Conservation (phyloP, 2,329 filamentous ascomycete genomes). For the Fusarium cyanostomum region DNA sequence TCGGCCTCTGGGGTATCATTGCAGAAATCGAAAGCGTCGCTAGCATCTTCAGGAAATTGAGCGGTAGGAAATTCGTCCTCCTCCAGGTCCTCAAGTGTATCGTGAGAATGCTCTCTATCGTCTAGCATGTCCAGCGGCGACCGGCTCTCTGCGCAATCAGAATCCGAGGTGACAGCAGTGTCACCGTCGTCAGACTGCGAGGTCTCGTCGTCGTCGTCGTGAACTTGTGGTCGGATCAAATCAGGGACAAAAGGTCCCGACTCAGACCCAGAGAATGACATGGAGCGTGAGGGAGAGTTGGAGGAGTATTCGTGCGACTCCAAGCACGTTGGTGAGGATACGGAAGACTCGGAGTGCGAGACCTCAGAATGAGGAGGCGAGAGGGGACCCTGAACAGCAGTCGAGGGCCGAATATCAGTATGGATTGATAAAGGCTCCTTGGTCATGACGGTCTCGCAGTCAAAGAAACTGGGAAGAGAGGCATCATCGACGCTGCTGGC, state of each 20-base stretch:
- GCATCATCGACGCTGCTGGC: conserved; percentile 53
- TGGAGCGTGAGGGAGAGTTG: conserved; percentile 57
- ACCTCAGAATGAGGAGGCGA: conserved; percentile 61
- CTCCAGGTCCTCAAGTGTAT: conserved; percentile 47
- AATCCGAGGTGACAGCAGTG: conserved; percentile 56
- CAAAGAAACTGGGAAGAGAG: conserved; percentile 52
- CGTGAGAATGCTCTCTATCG: conserved; percentile 44
- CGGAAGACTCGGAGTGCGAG: conserved; percentile 57
- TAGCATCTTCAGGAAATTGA: conserved; percentile 53
- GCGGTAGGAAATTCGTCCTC: conserved; percentile 52
- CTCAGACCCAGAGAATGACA: conserved; percentile 64
- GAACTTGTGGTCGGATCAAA: conserved; percentile 42
- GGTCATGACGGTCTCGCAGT: conserved; percentile 55
- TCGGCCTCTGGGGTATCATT: conserved; percentile 54
- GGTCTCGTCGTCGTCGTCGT: conserved; percentile 55
- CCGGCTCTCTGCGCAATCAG: conserved; percentile 55
- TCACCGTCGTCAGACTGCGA: conserved; percentile 58
- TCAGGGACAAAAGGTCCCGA: conserved; percentile 51
- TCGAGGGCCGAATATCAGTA: conserved; percentile 33
- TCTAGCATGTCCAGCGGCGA: conserved; percentile 47
- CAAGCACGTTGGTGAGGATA: conserved; percentile 49
- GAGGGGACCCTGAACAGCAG: conserved; percentile 40
- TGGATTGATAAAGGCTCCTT: conserved; percentile 54
- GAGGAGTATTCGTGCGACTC: conserved; percentile 47
- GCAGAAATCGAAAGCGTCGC: conserved; percentile 47